These are phyloP conservation scores for Phytophthora podocarpi DNA, from an alignment of 352 stramenopile genomes.

Conservation along the genomic window DNA sequence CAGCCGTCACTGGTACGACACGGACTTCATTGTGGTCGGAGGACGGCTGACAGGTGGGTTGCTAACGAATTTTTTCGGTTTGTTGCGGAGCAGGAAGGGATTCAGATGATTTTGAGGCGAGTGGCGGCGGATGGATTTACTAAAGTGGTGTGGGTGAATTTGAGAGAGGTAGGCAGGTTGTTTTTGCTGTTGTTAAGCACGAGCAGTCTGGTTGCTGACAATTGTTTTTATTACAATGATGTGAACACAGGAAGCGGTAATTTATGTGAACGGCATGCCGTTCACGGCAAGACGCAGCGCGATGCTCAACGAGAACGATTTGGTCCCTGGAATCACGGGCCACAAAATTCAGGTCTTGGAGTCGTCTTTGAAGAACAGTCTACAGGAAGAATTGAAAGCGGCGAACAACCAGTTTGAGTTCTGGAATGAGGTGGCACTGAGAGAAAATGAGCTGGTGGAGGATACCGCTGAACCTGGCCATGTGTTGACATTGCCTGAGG, in stretches of 20 bases:
- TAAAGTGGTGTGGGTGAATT: conserved; percentile 85
- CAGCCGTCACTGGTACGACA: conserved; percentile 70
- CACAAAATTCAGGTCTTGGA: conserved; percentile 86
- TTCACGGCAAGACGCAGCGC: conserved; percentile 76
- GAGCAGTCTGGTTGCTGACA: background rate
- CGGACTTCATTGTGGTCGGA: too few species aligned
- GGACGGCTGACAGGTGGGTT: too few species aligned
- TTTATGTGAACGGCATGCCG: conserved; percentile 78
- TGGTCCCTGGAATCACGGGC: conserved; percentile 80
- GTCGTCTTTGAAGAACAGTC: conserved; percentile 77
- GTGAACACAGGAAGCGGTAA: conserved; percentile 65
- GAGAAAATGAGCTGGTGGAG: conserved; percentile 67
- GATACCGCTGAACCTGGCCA: conserved; percentile 43
- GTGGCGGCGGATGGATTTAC: conserved; percentile 75
- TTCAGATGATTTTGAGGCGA: conserved; percentile 70
- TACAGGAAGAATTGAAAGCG: conserved; percentile 67
- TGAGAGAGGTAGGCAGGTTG: conserved; percentile 57
- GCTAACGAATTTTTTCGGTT: too few species aligned
- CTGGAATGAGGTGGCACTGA: conserved; percentile 73
- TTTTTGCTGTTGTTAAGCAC: background rate
- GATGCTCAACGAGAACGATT: conserved; percentile 85
- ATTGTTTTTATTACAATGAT: too few species aligned
- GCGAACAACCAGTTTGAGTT: conserved; percentile 71
- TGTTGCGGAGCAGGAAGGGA: conserved; percentile 53
- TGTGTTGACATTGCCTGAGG: conserved; percentile 69